Evolutionary conservation across 257 asterid genomes (phyloP).

Genomic region (Forsythia suspensa): DNA sequence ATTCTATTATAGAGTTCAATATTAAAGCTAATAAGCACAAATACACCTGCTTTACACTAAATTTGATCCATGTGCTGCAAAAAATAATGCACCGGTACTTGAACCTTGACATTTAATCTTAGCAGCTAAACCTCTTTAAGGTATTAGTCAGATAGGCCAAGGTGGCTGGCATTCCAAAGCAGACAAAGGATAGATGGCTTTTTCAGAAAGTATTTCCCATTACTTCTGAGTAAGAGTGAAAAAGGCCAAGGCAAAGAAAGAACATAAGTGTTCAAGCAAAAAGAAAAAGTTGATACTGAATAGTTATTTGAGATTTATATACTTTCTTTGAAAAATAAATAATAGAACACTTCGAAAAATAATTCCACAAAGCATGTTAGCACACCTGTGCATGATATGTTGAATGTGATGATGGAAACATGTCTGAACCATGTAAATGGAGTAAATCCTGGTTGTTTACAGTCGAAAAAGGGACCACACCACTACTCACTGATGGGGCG

Average conservation of each 20-base stretch:
- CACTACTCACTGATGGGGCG: slow-evolving; percentile 65
- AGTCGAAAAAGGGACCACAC: slow-evolving; percentile 43
- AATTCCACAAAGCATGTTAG: slow-evolving; percentile 9
- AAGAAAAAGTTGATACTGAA: slow-evolving; percentile 2
- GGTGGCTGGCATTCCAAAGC: slow-evolving; percentile 13
- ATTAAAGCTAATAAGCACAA: slow-evolving; percentile 3
- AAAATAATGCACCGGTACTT: background rate
- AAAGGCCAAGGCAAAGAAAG: background rate
- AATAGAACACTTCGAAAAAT: background rate
- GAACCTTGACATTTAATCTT: slow-evolving; percentile 1
- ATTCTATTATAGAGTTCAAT: background rate
- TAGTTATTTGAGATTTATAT: slow-evolving; percentile 8
- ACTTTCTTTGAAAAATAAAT: slow-evolving; percentile 1
- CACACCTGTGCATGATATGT: slow-evolving; percentile 82
- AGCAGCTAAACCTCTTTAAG: slow-evolving; percentile 6
- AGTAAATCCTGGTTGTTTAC: slow-evolving; percentile 49
- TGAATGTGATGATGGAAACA: slow-evolving; percentile 78
- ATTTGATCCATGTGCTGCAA: slow-evolving; percentile 3
- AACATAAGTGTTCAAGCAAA: background rate
- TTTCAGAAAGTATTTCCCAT: background rate
- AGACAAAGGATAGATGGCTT: slow-evolving; percentile 8
- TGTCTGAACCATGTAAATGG: slow-evolving; percentile 85
- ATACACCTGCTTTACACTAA: slow-evolving; percentile 3
- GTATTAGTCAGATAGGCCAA: slow-evolving; percentile 3
- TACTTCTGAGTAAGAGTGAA: slow-evolving; percentile 15